Evolutionary conservation across 495 filamentous ascomycete genomes (phyloP), one percentile per base, ranked within the genome.

Genomic region (Chaetomium cochliodes): DNA sequence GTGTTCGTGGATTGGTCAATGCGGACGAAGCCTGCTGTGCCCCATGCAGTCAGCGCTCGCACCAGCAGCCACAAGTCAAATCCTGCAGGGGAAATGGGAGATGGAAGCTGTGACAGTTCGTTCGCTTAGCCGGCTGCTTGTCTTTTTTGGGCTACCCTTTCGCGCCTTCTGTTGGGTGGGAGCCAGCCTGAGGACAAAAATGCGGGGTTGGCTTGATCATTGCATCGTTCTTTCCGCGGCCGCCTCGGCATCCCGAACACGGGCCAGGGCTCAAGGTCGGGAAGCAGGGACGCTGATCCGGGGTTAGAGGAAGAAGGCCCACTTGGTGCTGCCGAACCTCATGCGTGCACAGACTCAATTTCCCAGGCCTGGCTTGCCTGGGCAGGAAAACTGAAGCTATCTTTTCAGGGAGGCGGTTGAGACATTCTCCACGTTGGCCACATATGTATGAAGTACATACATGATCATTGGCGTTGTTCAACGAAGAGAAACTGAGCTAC

Each of bases 251-350:
- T 42, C 30, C 49, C 30, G 59, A 52, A 18, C 30, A 20, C 33
- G 58, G 58, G 11, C 20, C 30, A 39, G 47, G 13, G 30, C 30
- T 13, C 47, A 42, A 49, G 26, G 7, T 61, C 58, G 64, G 64
- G 42, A 66, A 67, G 41, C 42, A 63, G 65, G 65, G 44, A 67
- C 59, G 65, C 11, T 44, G 60, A 63, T 54, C 59, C 65, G 65
- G 65, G 54, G 53, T 47, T n/a, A 15, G 20, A 22, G 30, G 16
- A 16, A n/a, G 54, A 4, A 22, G 60, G 6, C 11, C 60, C 47
- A 42, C 37, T 44, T 44, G 25, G 50, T 6, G 13, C 50, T 28
- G 25, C 12, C 22, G 20, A 33, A 37, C 33, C 33, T 37, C 33
- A 37, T 37, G 33, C 25, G 60, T 26, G 37, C 61, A 54, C 47